These are phyloP conservation scores for Vicia sativa DNA, from an alignment of 306 rosid genomes.

Conservation along the genomic window DNA sequence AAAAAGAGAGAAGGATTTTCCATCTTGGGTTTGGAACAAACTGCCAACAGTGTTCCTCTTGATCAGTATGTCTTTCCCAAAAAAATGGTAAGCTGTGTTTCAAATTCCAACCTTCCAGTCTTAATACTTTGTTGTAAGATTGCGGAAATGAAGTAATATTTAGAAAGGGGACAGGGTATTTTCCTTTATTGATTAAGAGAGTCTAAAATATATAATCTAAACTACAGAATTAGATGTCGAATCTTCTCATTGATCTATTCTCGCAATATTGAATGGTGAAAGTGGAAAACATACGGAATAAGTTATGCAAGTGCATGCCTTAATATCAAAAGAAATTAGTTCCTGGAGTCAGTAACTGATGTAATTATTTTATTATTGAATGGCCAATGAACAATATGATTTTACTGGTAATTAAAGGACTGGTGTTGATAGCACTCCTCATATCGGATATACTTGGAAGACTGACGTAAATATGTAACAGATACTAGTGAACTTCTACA, in stretches of 20 bases:
- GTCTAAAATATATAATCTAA: neutral
- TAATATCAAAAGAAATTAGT: constrained; percentile 1
- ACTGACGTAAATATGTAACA: neutral
- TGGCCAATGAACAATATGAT: neutral
- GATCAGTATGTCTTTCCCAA: constrained; percentile 74
- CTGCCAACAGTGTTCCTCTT: constrained; percentile 90
- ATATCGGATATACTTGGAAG: neutral
- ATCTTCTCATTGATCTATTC: neutral
- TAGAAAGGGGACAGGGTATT: neutral
- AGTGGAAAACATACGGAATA: constrained; percentile 8
- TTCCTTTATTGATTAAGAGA: neutral
- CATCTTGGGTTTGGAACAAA: constrained; percentile 94
- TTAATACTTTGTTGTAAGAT: constrained; percentile 5
- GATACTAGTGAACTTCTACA: neutral
- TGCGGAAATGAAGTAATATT: neutral
- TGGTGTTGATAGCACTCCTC: too few species aligned
- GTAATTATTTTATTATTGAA: neutral
- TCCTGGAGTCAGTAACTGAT: neutral
- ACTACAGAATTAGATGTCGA: constrained; percentile 6
- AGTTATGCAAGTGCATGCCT: neutral
- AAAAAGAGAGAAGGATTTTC: constrained; percentile 92
- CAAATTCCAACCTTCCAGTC: constrained; percentile 11
- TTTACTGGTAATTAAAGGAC: neutral
- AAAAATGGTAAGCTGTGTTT: constrained; percentile 61
- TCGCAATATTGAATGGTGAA: constrained; percentile 9